These are phyloP conservation scores for Peronospora farinosa DNA, from an alignment of 352 stramenopile species.

Conservation along the genomic window DNA sequence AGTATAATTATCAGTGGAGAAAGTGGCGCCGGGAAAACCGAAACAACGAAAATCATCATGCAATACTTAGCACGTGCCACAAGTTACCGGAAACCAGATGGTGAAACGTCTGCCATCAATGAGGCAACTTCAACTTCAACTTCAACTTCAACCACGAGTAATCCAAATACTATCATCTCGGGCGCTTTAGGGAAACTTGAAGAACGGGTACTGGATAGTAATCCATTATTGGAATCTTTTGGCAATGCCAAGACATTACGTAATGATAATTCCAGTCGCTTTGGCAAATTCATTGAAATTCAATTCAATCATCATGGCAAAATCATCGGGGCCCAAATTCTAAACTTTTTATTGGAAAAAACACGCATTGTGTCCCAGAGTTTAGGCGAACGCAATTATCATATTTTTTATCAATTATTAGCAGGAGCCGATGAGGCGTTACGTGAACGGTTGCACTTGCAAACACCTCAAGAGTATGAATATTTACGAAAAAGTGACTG, in stretches of 20 bases:
- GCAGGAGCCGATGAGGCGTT: slow-evolving; percentile 69
- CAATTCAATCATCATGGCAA: slow-evolving; percentile 90
- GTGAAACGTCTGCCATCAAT: slow-evolving; percentile 8
- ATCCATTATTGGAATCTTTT: slow-evolving; percentile 86
- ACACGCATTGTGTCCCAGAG: slow-evolving; percentile 87
- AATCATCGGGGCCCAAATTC: slow-evolving; percentile 87
- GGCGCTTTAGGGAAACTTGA: slow-evolving; percentile 85
- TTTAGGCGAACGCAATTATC: slow-evolving; percentile 93
- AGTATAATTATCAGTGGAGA: slow-evolving; percentile 91
- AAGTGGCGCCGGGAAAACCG: slow-evolving; percentile 86
- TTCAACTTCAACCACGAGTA: too few species aligned
- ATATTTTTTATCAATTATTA: slow-evolving; percentile 95
- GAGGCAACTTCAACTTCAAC: slow-evolving; percentile 9
- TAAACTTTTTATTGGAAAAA: slow-evolving; percentile 89
- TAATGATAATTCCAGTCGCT: slow-evolving; percentile 96
- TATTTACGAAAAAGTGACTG: slow-evolving; percentile 86
- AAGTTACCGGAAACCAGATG: slow-evolving; percentile 52
- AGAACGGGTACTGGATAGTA: slow-evolving; percentile 83
- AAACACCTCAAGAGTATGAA: slow-evolving; percentile 76
- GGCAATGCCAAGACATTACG: slow-evolving; percentile 91
- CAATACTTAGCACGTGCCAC: slow-evolving; percentile 79
- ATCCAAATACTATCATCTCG: slow-evolving; percentile 72
- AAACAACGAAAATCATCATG: slow-evolving; percentile 91
- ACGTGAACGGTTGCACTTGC: slow-evolving; percentile 59
- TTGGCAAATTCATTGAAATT: slow-evolving; percentile 98